Percentiles rank a stretch among this genome's conserved stretches.
Conservation (phyloP, 1,284 basidiomycete genomes). For the Sporisorium scitamineum region DNA sequence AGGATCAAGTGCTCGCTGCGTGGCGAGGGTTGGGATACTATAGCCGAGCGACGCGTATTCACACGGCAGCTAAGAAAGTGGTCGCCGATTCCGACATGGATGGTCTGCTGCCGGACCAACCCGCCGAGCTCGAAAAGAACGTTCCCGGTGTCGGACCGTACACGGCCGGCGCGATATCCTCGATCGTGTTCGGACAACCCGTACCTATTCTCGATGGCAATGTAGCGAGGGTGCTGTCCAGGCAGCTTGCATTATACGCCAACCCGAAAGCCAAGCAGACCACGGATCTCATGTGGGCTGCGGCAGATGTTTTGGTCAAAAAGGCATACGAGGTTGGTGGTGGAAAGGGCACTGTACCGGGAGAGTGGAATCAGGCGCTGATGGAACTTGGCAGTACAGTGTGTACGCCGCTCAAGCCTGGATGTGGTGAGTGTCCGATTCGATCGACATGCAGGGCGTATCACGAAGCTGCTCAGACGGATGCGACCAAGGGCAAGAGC, state of each 20-base stretch:
- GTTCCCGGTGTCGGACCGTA: constrained; percentile 93
- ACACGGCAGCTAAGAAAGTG: constrained; percentile 61
- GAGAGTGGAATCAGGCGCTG: constrained; percentile 66
- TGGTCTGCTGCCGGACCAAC: constrained; percentile 82
- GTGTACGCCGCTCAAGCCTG: constrained; percentile 50
- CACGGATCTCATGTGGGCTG: constrained; percentile 61
- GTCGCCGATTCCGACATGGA: constrained; percentile 70
- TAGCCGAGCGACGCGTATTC: constrained; percentile 64
- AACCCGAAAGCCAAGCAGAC: constrained; percentile 59
- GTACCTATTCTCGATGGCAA: constrained; percentile 67
- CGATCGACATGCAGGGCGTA: constrained; percentile 47
- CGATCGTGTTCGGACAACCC: constrained; percentile 64
- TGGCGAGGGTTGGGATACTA: constrained; percentile 68
- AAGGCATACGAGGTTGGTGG: constrained; percentile 19
- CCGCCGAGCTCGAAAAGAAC: constrained; percentile 82
- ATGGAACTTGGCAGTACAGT: constrained; percentile 66
- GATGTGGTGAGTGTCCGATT: constrained; percentile 59
- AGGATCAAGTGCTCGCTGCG: constrained; percentile 63
- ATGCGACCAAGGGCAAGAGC: constrained; percentile 1
- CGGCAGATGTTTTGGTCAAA: constrained; percentile 56
- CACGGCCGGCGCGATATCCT: constrained; percentile 73
- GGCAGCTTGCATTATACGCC: constrained; percentile 61
- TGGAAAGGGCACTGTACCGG: constrained; percentile 41
- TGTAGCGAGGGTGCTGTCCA: constrained; percentile 59
- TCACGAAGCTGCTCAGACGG: constrained; percentile 19